phyloP scores from a whole-genome alignment of 129 eudicot genomes.

The Apium graveolens region DNA sequence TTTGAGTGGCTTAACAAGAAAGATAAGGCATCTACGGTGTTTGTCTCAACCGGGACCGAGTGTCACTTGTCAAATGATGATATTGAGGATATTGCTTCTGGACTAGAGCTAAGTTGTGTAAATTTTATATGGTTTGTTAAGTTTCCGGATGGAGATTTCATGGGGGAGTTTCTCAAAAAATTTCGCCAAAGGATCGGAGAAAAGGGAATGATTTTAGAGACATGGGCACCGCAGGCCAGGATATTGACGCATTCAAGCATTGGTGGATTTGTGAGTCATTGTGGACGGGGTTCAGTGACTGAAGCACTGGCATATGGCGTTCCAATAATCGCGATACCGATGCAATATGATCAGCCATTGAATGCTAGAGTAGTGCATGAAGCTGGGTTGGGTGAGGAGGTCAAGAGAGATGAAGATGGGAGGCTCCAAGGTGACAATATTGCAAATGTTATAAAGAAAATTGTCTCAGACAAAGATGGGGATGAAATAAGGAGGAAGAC shows the following conservation, averaged over 20 bases:
- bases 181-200: not conserved
- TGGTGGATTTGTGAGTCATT: constrained; percentile 13
- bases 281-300: not conserved
- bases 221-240: constrained; percentile 15
- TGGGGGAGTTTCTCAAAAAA: not conserved
- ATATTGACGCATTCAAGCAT: constrained; percentile 15
- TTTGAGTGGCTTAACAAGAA: not conserved
- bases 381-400: constrained; percentile 2
- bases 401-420: not conserved
- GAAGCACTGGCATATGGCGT: not conserved
- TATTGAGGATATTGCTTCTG: constrained; percentile 10
- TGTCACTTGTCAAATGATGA: constrained; percentile 9
- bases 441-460: not conserved
- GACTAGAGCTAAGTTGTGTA: constrained; percentile 8
- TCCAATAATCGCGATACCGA: not conserved
- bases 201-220: not conserved
- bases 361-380: constrained; percentile 6
- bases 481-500: not conserved
- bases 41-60: constrained; percentile 17
- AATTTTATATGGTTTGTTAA: constrained; percentile 16
- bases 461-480: not conserved
- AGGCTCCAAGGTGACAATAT: not conserved
- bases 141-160: not conserved
- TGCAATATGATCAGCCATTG: constrained; percentile 9
- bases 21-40: constrained; percentile 1